Conservation (phyloP, 495 filamentous ascomycete species). For the Penicillium odoratum region DNA sequence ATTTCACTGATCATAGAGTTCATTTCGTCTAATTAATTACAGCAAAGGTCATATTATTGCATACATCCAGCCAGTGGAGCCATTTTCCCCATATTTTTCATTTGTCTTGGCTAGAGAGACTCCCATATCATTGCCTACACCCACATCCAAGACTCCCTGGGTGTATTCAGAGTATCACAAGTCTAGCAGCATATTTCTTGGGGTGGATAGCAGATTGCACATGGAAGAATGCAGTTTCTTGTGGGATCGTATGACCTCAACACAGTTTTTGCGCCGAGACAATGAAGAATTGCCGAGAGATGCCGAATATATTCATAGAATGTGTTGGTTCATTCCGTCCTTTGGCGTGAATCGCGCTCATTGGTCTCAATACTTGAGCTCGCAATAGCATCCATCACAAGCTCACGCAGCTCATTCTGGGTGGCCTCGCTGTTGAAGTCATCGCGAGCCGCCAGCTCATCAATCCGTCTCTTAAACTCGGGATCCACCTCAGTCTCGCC, state of each 20-base stretch:
- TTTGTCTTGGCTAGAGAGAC: neutral
- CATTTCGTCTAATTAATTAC: constrained; percentile 1
- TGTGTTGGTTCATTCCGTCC: constrained; percentile 46
- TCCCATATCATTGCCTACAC: neutral
- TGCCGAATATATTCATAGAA: neutral
- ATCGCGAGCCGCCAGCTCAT: constrained; percentile 69
- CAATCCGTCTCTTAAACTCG: constrained; percentile 71
- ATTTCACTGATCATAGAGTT: neutral
- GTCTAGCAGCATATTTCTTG: neutral
- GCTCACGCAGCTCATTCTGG: constrained; percentile 64
- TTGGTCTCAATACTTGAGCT: constrained; percentile 48
- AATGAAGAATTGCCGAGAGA: neutral
- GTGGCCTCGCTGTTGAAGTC: constrained; percentile 71
- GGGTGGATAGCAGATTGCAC: neutral
- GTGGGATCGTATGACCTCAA: neutral
- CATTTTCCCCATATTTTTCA: neutral
- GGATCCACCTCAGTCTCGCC: constrained; percentile 57
- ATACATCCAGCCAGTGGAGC: neutral
- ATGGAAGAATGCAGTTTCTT: neutral
- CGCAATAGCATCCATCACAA: constrained; percentile 70
- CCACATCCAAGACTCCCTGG: neutral
- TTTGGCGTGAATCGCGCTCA: constrained; percentile 62
- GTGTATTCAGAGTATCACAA: neutral
- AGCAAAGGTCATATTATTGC: neutral
- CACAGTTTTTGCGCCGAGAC: neutral